Conservation (phyloP, 192 early-diverging fungal genomes). For the Piromyces sp. region DNA sequence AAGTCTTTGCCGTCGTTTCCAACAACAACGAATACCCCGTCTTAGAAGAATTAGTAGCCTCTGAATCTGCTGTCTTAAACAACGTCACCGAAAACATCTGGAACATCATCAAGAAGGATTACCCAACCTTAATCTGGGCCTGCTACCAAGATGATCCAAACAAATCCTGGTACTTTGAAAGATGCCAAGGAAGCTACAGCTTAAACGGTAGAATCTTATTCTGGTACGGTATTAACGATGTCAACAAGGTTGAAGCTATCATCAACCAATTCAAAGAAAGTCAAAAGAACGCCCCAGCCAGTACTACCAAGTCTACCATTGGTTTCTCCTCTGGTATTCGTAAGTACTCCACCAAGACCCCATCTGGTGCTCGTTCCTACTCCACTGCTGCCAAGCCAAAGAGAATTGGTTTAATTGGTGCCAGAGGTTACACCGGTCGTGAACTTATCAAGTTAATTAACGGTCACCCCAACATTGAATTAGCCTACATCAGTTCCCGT, state of each 20-base stretch:
- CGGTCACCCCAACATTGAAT: slow-evolving; percentile 65
- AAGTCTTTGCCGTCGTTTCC: slow-evolving; percentile 70
- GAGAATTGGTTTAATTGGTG: slow-evolving; percentile 86
- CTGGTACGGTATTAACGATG: slow-evolving; percentile 81
- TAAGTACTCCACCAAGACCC: neutral
- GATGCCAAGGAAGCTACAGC: slow-evolving; percentile 73
- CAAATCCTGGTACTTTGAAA: slow-evolving; percentile 91
- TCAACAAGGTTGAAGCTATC: slow-evolving; percentile 53
- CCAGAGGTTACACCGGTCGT: slow-evolving; percentile 89
- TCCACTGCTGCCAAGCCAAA: slow-evolving; percentile 22
- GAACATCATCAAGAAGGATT: slow-evolving; percentile 71
- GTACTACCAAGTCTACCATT: neutral
- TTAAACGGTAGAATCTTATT: slow-evolving; percentile 56
- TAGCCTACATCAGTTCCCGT: slow-evolving; percentile 81
- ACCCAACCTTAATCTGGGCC: slow-evolving; percentile 65
- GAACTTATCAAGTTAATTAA: slow-evolving; percentile 84
- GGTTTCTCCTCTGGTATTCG: neutral
- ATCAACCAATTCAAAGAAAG: slow-evolving; percentile 30
- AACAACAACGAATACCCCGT: slow-evolving; percentile 27
- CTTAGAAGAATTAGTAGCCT: slow-evolving; percentile 80
- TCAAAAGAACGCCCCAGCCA: slow-evolving; percentile 1
- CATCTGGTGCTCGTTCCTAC: slow-evolving; percentile 31
- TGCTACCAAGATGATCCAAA: slow-evolving; percentile 56
- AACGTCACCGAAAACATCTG: slow-evolving; percentile 95
- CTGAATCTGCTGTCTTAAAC: slow-evolving; percentile 71